Evolutionary conservation across 768 basidiomycete species (phyloP).

Genomic region (Leccinum aurantiacum): DNA sequence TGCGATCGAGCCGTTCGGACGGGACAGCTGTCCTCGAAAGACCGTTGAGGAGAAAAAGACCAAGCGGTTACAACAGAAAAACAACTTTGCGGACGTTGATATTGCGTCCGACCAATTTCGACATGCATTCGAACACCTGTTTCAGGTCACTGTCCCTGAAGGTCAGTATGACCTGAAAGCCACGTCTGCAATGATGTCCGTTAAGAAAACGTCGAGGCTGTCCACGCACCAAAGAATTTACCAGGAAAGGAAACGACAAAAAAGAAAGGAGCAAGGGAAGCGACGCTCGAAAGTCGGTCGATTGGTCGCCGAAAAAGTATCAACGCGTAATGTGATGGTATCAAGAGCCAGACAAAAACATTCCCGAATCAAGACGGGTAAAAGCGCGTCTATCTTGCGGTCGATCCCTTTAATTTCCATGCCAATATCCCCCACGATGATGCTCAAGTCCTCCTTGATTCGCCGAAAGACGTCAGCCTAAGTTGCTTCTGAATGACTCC

Average conservation of each 20-base stretch:
- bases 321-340: conserved; percentile 9
- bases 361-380: not conserved
- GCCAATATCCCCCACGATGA: no score
- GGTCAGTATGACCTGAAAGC: conserved; percentile 5
- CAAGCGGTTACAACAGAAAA: conserved; percentile 1
- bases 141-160: conserved; percentile 8
- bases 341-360: not conserved
- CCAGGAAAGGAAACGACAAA: no score
- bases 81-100: conserved; percentile 31
- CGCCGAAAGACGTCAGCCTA: no score
- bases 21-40: no score
- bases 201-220: conserved; percentile 11
- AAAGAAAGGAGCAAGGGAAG: no score
- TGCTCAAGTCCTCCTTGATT: no score
- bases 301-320: conserved; percentile 18
- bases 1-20: conserved; percentile 16
- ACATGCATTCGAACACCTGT: conserved; percentile 30
- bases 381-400: conserved; percentile 16
- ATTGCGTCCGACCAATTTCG: conserved; percentile 26
- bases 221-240: not conserved
- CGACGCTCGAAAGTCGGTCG: conserved; percentile 1
- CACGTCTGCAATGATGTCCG: conserved; percentile 7
- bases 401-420: conserved; percentile 25
- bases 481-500: conserved; percentile 30
- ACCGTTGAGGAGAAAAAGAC: no score